Conservation (phyloP, 192 early-diverging fungal species). For the Chytriomyces sp. region DNA sequence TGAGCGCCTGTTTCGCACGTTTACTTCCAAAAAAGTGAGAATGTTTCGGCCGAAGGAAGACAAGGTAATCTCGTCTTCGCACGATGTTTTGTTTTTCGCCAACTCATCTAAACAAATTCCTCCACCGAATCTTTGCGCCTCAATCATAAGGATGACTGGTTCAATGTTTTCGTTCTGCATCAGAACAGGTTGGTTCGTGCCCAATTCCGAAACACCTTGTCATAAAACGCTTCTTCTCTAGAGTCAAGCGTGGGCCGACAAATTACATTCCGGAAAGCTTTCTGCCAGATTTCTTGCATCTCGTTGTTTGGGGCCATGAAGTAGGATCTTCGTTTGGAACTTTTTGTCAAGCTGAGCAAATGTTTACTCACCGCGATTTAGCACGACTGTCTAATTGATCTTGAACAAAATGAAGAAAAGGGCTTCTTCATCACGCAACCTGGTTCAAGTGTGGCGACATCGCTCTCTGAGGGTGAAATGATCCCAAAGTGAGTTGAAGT, state of each 20-base stretch:
- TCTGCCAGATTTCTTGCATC: slow-evolving; percentile 77
- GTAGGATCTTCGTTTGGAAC: not conserved
- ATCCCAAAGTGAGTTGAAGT: slow-evolving; percentile 66
- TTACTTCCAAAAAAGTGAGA: slow-evolving; percentile 70
- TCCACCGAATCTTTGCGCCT: not conserved
- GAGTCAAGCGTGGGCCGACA: slow-evolving; percentile 76
- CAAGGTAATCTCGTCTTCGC: slow-evolving; percentile 5
- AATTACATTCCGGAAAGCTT: slow-evolving; percentile 90
- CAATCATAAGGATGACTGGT: slow-evolving; percentile 69
- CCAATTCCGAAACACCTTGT: not conserved
- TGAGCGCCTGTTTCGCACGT: slow-evolving; percentile 82
- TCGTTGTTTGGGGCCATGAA: slow-evolving; percentile 96
- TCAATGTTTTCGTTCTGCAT: slow-evolving; percentile 89
- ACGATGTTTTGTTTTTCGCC: not conserved
- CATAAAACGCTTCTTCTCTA: slow-evolving; percentile 20
- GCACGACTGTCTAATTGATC: slow-evolving; percentile 90
- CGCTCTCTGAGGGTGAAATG: slow-evolving; percentile 83
- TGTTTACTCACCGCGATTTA: not conserved
- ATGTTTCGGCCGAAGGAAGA: slow-evolving; percentile 74
- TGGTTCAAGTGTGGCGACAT: slow-evolving; percentile 90
- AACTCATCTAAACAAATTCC: no score
- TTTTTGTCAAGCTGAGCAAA: not conserved
- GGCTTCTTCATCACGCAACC: slow-evolving; percentile 87
- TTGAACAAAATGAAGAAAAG: slow-evolving; percentile 65
- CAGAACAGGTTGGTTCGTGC: slow-evolving; percentile 73